Evolutionary conservation across 2,329 filamentous ascomycete genomes (phyloP), one percentile per base, ranked within the genome.

Genomic region (Exophiala mesophila): DNA sequence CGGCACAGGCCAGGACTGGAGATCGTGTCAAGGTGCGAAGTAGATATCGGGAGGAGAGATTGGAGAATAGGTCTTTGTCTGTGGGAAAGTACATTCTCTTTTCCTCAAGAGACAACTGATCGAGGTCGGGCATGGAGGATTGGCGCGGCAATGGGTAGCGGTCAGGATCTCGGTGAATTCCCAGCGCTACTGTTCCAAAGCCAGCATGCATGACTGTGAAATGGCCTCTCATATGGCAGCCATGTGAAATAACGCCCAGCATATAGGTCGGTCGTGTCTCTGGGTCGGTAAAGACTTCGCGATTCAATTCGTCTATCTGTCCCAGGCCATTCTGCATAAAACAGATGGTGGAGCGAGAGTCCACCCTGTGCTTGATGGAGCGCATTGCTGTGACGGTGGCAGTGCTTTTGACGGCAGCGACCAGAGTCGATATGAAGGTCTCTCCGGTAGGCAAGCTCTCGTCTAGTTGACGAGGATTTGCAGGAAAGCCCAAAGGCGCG

Each of bases 291-390:
- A 95, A 96, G 19, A 94, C 62, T 8, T 74, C 63, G 23, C 73
- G 64, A 55, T 87, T 88, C 29, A 96, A 73, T 36, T 81, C 75
- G 36, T 97, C 88, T n/a, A 88, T 71, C 2, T 88, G 69, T 1
- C 92, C 90, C 63, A 97, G 77, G 1, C 89, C 88, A 49, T 90
- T 85, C 43, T 88, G 83, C 42, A 94, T 63, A 41, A 94, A 76
- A 45, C 85, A 79, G 5, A 95, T 74, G 0, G 86, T 85, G 1
- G 83, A 87, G 19, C 78, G 68, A 2, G 74, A 68, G 31, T 76
- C 72, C n/a, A 94, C 66, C 7, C 86, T 77, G 49, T 79, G 73
- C 2, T 81, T 73, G 39, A 94, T 77, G 1, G 76, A 64, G 5
- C 76, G 68, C 10, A 95, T 63, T 29, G 85, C 82, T 1, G 73